These are phyloP conservation scores for Rosa persica DNA, from an alignment of 306 rosid species.

Conservation along the genomic window DNA sequence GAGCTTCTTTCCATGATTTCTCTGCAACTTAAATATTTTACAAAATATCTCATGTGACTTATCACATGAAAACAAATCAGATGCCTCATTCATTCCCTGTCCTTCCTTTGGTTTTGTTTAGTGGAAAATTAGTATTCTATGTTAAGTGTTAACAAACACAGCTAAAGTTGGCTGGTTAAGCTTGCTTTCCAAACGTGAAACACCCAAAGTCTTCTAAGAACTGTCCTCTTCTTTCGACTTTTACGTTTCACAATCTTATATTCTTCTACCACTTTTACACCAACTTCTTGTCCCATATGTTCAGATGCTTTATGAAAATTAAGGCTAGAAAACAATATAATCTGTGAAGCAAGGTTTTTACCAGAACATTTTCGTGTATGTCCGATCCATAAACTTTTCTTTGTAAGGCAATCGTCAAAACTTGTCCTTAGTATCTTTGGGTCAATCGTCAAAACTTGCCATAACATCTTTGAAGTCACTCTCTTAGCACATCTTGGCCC, in stretches of 20 bases:
- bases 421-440: not conserved
- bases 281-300: not conserved
- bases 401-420: not conserved
- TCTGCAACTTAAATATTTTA: conserved; percentile 39
- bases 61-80: conserved; percentile 57
- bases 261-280: conserved; percentile 1
- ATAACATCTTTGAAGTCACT: not conserved
- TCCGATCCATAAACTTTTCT: not conserved
- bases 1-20: conserved; percentile 42
- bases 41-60: conserved; percentile 51
- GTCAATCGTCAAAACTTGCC: not conserved
- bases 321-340: not conserved
- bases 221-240: conserved; percentile 9
- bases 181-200: conserved; percentile 36
- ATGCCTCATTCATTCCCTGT: conserved; percentile 31
- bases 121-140: conserved; percentile 21
- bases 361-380: not conserved
- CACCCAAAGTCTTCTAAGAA: conserved; percentile 20
- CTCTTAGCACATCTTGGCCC: not conserved
- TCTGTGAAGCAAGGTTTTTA: not conserved
- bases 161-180: conserved; percentile 54
- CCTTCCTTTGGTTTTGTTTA: conserved; percentile 22
- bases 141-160: conserved; percentile 40
- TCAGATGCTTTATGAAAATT: not conserved
- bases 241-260: conserved; percentile 7